phyloP scores from a whole-genome alignment of 2,329 filamentous ascomycete species.

The Penicillium polonicum region DNA sequence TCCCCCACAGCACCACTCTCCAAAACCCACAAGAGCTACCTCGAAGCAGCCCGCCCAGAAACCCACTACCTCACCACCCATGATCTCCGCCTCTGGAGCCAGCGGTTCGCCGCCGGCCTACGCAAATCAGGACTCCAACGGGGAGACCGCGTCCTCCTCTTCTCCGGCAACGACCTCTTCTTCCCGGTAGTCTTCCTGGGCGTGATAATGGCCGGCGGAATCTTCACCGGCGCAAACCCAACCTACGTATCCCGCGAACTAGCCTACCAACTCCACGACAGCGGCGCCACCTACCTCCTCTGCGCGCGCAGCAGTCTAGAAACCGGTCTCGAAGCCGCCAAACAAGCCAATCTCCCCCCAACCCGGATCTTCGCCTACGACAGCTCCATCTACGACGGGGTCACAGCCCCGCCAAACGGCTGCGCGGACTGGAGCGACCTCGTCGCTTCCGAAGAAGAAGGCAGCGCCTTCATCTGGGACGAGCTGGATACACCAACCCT shows the following conservation, averaged over 20 bases:
- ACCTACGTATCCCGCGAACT: conserved; percentile 69
- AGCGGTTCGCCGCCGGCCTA: conserved; percentile 70
- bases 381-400: conserved; percentile 50
- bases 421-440: conserved; percentile 65
- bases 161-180: conserved; percentile 71
- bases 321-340: conserved; percentile 65
- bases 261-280: conserved; percentile 72
- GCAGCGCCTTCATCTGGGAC: conserved; percentile 62
- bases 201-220: conserved; percentile 71
- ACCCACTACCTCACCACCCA: conserved; percentile 64
- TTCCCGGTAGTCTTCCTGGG: conserved; percentile 71
- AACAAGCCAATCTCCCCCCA: conserved; percentile 54
- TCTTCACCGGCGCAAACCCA: conserved; percentile 76
- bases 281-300: conserved; percentile 66
- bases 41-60: conserved; percentile 67
- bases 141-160: conserved; percentile 71
- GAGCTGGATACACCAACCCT: conserved; percentile 43
- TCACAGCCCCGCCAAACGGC: conserved; percentile 37
- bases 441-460: conserved; percentile 53
- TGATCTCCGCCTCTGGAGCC: conserved; percentile 67
- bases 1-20: conserved; percentile 50
- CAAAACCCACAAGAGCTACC: conserved; percentile 49
- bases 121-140: conserved; percentile 61
- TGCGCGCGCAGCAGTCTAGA: conserved; percentile 57
- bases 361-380: conserved; percentile 67